phyloP scores from a whole-genome alignment of 1,139 yeast genomes.

The Geotrichum restrictum region DNA sequence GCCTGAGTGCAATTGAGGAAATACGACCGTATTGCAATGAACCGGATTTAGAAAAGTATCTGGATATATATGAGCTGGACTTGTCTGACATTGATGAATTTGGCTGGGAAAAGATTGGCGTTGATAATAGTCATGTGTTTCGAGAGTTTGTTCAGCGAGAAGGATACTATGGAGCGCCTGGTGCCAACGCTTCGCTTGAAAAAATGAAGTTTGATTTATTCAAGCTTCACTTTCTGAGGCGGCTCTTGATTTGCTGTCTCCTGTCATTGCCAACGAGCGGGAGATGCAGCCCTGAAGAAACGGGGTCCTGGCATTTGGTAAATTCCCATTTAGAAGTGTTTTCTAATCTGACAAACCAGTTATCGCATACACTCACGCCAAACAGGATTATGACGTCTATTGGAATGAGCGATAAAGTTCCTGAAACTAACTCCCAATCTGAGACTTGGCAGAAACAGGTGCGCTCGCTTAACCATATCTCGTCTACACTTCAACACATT shows the following conservation, averaged over 20 bases:
- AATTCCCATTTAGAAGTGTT: slow-evolving; percentile 7
- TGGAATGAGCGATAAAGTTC: not conserved
- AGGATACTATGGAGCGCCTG: slow-evolving; percentile 31
- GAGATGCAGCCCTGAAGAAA: slow-evolving; percentile 13
- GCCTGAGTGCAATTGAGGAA: slow-evolving; percentile 32
- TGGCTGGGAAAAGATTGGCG: slow-evolving; percentile 23
- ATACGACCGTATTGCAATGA: slow-evolving; percentile 34
- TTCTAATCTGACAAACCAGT: slow-evolving; percentile 1
- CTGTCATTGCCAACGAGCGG: slow-evolving; percentile 40
- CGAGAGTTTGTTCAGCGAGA: slow-evolving; percentile 20
- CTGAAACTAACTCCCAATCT: slow-evolving; percentile 1
- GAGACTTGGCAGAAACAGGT: slow-evolving; percentile 24
- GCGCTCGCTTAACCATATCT: slow-evolving; percentile 29
- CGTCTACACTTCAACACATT: slow-evolving; percentile 35
- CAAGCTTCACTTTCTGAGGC: slow-evolving; percentile 40
- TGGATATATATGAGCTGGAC: slow-evolving; percentile 43
- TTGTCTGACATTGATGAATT: slow-evolving; percentile 27
- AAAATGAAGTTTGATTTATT: slow-evolving; percentile 35
- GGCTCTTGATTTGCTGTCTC: slow-evolving; percentile 43
- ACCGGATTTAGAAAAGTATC: slow-evolving; percentile 41
- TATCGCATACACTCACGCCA: not conserved
- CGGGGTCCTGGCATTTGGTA: slow-evolving; percentile 12
- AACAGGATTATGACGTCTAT: not conserved
- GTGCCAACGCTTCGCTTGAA: slow-evolving; percentile 31
- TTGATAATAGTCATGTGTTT: slow-evolving; percentile 27